Evolutionary conservation across 768 basidiomycete genomes (phyloP).

Genomic region (Boletus bicolor): DNA sequence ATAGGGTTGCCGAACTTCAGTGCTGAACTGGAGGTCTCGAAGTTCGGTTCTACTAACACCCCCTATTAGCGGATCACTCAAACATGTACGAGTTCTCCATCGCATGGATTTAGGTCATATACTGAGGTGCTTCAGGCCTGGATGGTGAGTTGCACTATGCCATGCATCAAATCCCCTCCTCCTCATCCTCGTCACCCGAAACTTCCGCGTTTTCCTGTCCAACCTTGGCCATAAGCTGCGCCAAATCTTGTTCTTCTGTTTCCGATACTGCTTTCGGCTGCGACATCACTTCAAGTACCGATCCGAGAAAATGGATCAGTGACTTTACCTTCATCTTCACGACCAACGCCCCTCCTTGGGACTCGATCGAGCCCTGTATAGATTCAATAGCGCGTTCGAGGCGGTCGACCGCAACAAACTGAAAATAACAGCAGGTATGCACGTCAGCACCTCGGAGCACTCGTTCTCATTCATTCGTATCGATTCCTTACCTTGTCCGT

Average conservation of each 20-base stretch:
- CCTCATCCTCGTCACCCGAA: constrained; percentile 89
- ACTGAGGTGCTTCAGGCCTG: too few species aligned
- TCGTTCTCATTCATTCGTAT: background rate
- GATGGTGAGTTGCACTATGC: too few species aligned
- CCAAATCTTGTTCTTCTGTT: constrained; percentile 95
- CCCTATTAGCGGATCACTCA: too few species aligned
- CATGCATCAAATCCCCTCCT: constrained; percentile 39
- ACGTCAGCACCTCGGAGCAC: background rate
- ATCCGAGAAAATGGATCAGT: background rate
- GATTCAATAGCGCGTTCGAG: constrained; percentile 91
- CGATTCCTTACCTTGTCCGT: constrained; percentile 77
- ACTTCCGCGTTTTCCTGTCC: constrained; percentile 94
- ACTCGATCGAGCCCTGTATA: constrained; percentile 82
- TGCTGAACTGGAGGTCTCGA: too few species aligned
- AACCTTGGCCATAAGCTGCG: constrained; percentile 94
- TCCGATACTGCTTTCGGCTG: constrained; percentile 98
- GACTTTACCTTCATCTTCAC: constrained; percentile 90
- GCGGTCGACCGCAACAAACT: constrained; percentile 88
- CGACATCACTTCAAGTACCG: background rate
- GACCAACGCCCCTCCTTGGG: constrained; percentile 78
- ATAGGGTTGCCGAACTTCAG: too few species aligned
- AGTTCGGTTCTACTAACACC: too few species aligned
- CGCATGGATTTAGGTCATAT: too few species aligned
- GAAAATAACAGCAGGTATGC: background rate
- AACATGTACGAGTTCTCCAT: too few species aligned